These are phyloP conservation scores for Kitagawia praeruptora DNA, from an alignment of 129 eudicot species.

Conservation along the genomic window DNA sequence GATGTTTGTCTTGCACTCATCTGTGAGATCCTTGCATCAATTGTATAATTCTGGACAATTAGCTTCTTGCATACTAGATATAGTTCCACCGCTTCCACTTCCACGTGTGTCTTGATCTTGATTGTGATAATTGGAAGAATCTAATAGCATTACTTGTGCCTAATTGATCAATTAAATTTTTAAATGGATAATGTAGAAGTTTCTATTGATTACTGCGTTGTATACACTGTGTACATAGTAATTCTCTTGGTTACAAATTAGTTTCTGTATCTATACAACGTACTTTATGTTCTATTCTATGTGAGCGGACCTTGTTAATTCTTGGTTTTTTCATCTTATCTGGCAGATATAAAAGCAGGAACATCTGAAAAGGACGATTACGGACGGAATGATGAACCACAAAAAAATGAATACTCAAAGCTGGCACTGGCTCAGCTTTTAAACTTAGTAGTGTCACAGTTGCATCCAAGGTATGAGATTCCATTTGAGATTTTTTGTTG, in stretches of 20 bases:
- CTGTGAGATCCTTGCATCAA: not conserved
- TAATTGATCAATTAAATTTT: not conserved
- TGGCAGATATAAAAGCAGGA: slow-evolving; percentile 21
- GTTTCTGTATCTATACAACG: not conserved
- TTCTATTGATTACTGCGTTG: not conserved
- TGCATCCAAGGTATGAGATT: slow-evolving; percentile 17
- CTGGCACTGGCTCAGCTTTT: slow-evolving; percentile 19
- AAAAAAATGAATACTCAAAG: slow-evolving; percentile 15
- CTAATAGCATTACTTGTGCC: not conserved
- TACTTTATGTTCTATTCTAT: not conserved
- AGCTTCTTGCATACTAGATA: not conserved
- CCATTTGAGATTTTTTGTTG: not conserved
- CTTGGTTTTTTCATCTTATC: not conserved
- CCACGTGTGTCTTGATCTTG: not conserved
- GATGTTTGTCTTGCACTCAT: not conserved
- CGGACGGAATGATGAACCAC: slow-evolving; percentile 15
- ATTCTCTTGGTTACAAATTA: not conserved
- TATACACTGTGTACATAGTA: not conserved
- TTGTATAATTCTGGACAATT: not conserved
- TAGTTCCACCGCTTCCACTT: too few species aligned
- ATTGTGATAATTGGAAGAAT: not conserved
- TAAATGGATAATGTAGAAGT: not conserved
- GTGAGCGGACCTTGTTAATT: not conserved
- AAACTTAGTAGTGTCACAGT: slow-evolving; percentile 10
- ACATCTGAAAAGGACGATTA: not conserved